Conservation (phyloP, 2,329 filamentous ascomycete species). For the Tolypocladium ovalisporum region DNA sequence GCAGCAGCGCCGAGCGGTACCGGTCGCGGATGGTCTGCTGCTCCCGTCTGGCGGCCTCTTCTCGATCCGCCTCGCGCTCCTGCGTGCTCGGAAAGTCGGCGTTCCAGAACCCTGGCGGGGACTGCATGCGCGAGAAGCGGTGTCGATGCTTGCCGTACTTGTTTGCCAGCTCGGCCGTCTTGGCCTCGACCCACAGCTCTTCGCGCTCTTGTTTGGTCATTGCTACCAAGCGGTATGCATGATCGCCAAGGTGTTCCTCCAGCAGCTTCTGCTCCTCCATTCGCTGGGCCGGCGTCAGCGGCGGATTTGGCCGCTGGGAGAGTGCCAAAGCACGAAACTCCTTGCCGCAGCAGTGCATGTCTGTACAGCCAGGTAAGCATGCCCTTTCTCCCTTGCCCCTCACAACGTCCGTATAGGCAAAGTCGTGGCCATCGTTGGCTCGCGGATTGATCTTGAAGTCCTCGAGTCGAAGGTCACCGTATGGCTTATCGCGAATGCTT, state of each 20-base stretch:
- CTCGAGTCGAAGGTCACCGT: conserved; percentile 46
- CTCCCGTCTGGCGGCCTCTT: conserved; percentile 53
- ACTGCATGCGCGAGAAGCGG: conserved; percentile 56
- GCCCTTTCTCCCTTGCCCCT: conserved; percentile 59
- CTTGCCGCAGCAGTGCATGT: conserved; percentile 65
- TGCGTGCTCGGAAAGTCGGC: conserved; percentile 85
- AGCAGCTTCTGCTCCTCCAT: conserved; percentile 38
- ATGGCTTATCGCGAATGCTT: conserved; percentile 45
- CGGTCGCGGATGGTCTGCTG: conserved; percentile 57
- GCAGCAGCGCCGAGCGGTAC: conserved; percentile 70
- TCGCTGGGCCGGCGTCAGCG: conserved; percentile 22
- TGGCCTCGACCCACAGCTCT: conserved; percentile 64
- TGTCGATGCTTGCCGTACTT: conserved; percentile 69
- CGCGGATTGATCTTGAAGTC: conserved; percentile 78
- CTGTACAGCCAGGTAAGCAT: conserved; percentile 63
- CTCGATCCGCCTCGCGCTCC: conserved; percentile 55
- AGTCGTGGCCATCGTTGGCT: conserved; percentile 58
- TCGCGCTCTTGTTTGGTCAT: conserved; percentile 52
- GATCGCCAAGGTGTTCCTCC: conserved; percentile 46
- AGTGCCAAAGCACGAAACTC: conserved; percentile 57
- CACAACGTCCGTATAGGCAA: conserved; percentile 65
- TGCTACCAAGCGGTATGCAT: conserved; percentile 43
- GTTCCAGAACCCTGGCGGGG: conserved; percentile 85
- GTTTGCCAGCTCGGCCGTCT: conserved; percentile 61
- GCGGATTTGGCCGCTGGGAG: conserved; percentile 31